Percentiles rank a stretch among this genome's conserved stretches.
Evolutionary conservation across 805 yeast genomes (phyloP).

Genomic region (Saturnispora serradocipensis): DNA sequence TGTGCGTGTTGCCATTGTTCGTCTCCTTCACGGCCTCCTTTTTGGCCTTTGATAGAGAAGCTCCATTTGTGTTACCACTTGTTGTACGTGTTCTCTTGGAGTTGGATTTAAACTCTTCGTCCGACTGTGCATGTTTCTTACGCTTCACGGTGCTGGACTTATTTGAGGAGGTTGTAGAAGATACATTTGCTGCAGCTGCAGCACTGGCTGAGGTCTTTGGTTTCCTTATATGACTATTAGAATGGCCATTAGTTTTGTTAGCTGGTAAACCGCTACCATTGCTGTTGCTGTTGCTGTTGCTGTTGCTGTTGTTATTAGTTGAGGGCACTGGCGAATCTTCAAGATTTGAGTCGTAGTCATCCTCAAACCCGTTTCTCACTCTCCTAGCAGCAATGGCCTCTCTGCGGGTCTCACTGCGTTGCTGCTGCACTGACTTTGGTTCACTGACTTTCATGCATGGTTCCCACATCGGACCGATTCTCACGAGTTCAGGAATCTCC

Average conservation of each 20-base stretch:
- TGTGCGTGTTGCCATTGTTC: not conserved
- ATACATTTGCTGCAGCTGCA: not conserved
- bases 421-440: constrained; percentile 59
- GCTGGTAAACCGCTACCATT: not conserved
- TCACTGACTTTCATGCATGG: constrained; percentile 73
- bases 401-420: constrained; percentile 72
- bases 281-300: not conserved
- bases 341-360: constrained; percentile 10
- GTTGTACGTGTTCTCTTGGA: constrained; percentile 6
- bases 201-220: not conserved
- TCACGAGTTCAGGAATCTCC: constrained; percentile 74
- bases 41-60: constrained; percentile 1
- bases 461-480: constrained; percentile 75
- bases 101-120: not conserved
- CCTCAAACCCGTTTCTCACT: constrained; percentile 32
- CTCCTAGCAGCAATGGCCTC: constrained; percentile 89
- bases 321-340: constrained; percentile 12
- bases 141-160: not conserved
- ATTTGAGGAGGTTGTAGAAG: not conserved
- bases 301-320: not conserved
- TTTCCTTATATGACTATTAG: constrained; percentile 8
- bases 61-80: constrained; percentile 2
- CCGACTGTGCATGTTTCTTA: not conserved
- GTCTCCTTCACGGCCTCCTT: not conserved
- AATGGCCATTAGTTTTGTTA: not conserved